phyloP scores from a whole-genome alignment of 176 grass and related monocot genomes.

The Elaeis guineensis region DNA sequence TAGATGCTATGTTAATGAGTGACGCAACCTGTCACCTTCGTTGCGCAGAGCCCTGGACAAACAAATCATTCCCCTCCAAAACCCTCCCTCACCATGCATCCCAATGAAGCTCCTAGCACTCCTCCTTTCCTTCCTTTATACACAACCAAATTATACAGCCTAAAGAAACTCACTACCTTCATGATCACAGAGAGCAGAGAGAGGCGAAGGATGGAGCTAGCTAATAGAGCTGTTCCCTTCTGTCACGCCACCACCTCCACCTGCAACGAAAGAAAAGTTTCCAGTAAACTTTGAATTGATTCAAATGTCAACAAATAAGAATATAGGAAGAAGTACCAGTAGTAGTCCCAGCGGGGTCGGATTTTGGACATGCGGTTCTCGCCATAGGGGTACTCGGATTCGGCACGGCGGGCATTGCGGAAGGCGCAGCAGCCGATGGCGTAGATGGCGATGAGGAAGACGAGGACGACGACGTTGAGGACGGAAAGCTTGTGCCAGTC shows the following conservation, averaged over 20 bases:
- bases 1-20: too few relatives aligned
- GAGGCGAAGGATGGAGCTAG: not conserved
- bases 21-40: too few relatives aligned
- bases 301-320: too few relatives aligned
- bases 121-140: too few relatives aligned
- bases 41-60: too few relatives aligned
- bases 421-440: slow-evolving; percentile 83
- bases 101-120: too few relatives aligned
- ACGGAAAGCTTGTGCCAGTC: slow-evolving; percentile 91
- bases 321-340: slow-evolving; percentile 39
- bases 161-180: too few relatives aligned
- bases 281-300: too few relatives aligned
- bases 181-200: too few relatives aligned
- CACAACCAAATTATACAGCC: too few relatives aligned
- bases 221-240: slow-evolving; percentile 56
- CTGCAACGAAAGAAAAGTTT: slow-evolving; percentile 29
- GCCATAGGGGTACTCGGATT: slow-evolving; percentile 70
- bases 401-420: slow-evolving; percentile 52
- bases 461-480: slow-evolving; percentile 60
- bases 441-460: slow-evolving; percentile 59
- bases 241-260: slow-evolving; percentile 61
- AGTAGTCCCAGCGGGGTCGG: slow-evolving; percentile 85
- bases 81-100: too few relatives aligned
- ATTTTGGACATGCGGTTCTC: slow-evolving; percentile 92
- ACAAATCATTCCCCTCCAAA: too few relatives aligned